phyloP scores from a whole-genome alignment of 331 rosid genomes.

The Stylosanthes scabra region DNA sequence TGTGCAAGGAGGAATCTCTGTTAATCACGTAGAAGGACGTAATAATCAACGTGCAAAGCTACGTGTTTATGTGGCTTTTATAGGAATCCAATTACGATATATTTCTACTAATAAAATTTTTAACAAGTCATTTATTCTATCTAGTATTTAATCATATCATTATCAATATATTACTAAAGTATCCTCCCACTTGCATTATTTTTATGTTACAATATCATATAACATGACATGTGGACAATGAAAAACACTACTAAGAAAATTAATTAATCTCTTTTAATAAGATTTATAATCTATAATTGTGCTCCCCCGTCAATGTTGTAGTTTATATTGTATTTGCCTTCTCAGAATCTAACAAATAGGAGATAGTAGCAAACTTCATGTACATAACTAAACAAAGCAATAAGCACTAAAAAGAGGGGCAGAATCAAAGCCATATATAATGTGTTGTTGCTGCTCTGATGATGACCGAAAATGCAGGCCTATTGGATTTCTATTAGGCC shows the following conservation, averaged over 20 bases:
- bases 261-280: background rate
- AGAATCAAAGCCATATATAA: conserved; percentile 16
- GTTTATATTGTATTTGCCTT: conserved; percentile 34
- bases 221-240: no score
- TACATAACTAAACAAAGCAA: background rate
- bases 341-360: conserved; percentile 14
- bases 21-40: background rate
- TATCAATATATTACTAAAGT: background rate
- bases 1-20: conserved; percentile 13
- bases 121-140: background rate
- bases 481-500: conserved; percentile 74
- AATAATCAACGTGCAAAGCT: conserved; percentile 35
- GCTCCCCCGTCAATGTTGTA: conserved; percentile 19
- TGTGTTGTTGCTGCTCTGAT: conserved; percentile 61
- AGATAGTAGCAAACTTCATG: background rate
- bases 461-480: conserved; percentile 78
- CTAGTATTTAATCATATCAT: background rate
- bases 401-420: no score
- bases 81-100: background rate
- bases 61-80: conserved; percentile 11
- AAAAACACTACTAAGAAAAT: no score
- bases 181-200: no score
- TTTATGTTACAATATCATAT: no score
- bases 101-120: background rate
- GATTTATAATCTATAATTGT: conserved; percentile 15